Evolutionary conservation across 495 filamentous ascomycete genomes (phyloP), one percentile per base, ranked within the genome.

Genomic region (Hyaloscypha variabilis): DNA sequence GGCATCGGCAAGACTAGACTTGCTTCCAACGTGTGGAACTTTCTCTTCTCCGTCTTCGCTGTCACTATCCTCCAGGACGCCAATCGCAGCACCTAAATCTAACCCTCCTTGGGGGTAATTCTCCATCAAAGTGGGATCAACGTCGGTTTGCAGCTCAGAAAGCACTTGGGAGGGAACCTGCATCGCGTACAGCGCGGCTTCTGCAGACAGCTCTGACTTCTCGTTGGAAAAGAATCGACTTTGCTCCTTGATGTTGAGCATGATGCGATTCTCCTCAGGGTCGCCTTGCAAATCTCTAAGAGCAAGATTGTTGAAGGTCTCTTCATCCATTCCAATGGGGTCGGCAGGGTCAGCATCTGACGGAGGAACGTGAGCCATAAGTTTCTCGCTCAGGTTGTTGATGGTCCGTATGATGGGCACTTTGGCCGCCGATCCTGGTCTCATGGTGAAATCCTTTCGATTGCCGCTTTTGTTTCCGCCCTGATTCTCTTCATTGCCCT

Each of bases 401-500:
- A 98, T 77, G 0, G 90, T 91, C 36, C 88, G 85, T 69, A 97
- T 88, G 58, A 97, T 94, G 0, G 91, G 91, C 6, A 89, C 87
- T 70, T 87, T 89, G 49, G 91, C 87, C 24, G 81, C 71, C 0
- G 78, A 76, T 49, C 78, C 77, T 1, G 92, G 92, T 52, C 91
- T 83, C 94, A 98, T 97, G 58, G 93, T 92, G 23, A 88, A 72
- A 71, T 97, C 94, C 36, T 92, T 90, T 53, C 87, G 81, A 73
- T 98, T 98, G 50, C 94, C 94, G 69, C 86, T 82, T 65, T 78
- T 84, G 71, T 76, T 78, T 8, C 79, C 81, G 62, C 83, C 83
- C 68, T 96, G 84, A 72, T 98, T 91, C 72, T 91, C 90, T 76
- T 98, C 95, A 72, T 99, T 99, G 31, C 90, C 95, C 72, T 93